A percentile compares a stretch with the other conserved stretches of the same genome.
Evolutionary conservation across 768 basidiomycete genomes (phyloP).

Genomic region (Inosperma sp.): DNA sequence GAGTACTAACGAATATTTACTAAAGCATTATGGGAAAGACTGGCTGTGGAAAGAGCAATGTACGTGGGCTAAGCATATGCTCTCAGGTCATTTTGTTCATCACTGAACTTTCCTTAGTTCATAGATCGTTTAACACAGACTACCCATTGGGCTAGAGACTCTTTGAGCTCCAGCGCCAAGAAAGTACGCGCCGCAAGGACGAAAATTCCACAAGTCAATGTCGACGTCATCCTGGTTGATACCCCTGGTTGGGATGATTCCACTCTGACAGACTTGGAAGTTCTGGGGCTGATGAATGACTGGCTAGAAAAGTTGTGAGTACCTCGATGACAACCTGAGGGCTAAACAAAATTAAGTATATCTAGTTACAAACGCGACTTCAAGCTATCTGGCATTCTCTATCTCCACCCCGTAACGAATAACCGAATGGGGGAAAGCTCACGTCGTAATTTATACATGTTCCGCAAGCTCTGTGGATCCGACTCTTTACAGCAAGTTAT

Average conservation of each 20-base stretch:
- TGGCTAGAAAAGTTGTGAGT: neutral
- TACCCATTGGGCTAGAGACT: neutral
- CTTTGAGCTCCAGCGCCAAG: neutral
- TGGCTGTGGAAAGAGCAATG: neutral
- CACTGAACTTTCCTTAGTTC: neutral
- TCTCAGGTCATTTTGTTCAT: neutral
- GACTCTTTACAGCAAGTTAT: neutral
- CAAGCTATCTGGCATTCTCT: neutral
- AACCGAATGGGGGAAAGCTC: neutral
- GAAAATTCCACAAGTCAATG: neutral
- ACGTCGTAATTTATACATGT: neutral
- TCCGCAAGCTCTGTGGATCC: slow-evolving; percentile 8
- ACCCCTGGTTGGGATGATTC: neutral
- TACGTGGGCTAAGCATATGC: neutral
- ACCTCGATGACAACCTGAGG: neutral
- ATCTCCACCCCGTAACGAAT: slow-evolving; percentile 4
- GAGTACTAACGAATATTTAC: neutral
- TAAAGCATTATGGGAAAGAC: neutral
- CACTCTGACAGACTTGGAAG: neutral
- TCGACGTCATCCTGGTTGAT: slow-evolving; percentile 1
- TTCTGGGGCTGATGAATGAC: neutral
- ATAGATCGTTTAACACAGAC: neutral
- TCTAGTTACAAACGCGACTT: neutral
- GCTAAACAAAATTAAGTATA: too few species aligned
- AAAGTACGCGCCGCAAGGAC: neutral